Percentiles rank a stretch among this genome's conserved stretches.
Evolutionary conservation across 2,329 filamentous ascomycete species (phyloP).

Genomic region (Claviceps fusiformis): DNA sequence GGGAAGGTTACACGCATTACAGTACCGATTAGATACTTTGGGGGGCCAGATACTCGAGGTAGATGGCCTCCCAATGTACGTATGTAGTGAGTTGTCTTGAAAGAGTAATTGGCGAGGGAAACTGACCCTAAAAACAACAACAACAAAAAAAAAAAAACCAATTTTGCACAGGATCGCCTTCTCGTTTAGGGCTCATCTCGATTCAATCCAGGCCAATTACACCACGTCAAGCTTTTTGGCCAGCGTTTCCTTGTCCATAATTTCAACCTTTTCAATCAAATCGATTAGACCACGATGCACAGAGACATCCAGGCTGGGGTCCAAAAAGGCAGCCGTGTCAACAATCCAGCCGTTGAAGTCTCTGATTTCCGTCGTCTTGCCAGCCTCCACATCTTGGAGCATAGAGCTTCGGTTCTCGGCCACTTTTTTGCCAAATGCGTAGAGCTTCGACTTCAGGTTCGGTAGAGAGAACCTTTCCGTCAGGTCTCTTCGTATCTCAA

Average conservation of each 20-base stretch:
- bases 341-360: conserved; percentile 49
- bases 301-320: conserved; percentile 19
- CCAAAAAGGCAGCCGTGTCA: conserved; percentile 29
- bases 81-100: too few relatives aligned
- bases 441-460: conserved; percentile 30
- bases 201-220: neutral
- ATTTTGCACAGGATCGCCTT: neutral
- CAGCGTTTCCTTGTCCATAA: conserved; percentile 22
- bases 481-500: conserved; percentile 2
- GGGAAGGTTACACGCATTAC: neutral
- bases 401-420: conserved; percentile 45
- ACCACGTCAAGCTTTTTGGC: conserved; percentile 10
- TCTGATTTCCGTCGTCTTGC: conserved; percentile 39
- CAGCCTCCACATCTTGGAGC: conserved; percentile 43
- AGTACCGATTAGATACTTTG: neutral
- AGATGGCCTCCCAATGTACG: too few relatives aligned
- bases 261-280: conserved; percentile 25
- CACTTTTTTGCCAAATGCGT: conserved; percentile 33
- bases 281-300: conserved; percentile 28
- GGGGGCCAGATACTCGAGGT: neutral
- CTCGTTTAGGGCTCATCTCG: neutral
- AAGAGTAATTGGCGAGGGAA: neutral
- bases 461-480: conserved; percentile 26
- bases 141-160: neutral
- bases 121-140: too few relatives aligned